These are phyloP conservation scores for Amauroascus niger DNA, from an alignment of 2,329 filamentous ascomycete genomes.

Conservation along the genomic window DNA sequence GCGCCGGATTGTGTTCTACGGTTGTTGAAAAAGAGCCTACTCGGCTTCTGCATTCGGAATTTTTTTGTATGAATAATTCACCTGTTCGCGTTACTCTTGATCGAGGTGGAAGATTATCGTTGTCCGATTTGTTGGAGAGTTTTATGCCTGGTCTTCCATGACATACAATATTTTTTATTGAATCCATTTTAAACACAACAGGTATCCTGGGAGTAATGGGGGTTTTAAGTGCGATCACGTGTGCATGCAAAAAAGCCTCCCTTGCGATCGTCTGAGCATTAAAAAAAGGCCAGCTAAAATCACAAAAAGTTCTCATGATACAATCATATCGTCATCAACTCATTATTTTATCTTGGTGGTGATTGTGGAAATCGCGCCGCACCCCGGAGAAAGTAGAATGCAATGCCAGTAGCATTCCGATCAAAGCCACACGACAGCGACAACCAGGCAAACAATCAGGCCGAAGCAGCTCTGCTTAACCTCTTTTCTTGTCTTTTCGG, in stretches of 20 bases:
- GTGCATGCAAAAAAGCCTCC: neutral
- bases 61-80: neutral
- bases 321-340: neutral
- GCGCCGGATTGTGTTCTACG: too few species aligned
- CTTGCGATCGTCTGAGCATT: neutral
- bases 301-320: neutral
- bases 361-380: neutral
- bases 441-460: conserved; percentile 5
- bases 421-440: conserved; percentile 9
- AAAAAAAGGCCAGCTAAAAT: neutral
- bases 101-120: too few species aligned
- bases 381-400: neutral
- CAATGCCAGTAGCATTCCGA: neutral
- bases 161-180: too few species aligned
- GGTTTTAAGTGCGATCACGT: too few species aligned
- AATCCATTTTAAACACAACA: neutral
- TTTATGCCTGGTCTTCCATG: too few species aligned
- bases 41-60: neutral
- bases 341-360: neutral
- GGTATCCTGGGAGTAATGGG: neutral
- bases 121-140: too few species aligned
- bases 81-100: neutral
- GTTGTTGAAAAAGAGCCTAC: too few species aligned
- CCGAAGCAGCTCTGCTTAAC: conserved; percentile 7
- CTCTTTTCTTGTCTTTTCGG: conserved; percentile 6